Conservation (phyloP, 768 basidiomycete genomes). For the Cystobasidium onofrii region DNA sequence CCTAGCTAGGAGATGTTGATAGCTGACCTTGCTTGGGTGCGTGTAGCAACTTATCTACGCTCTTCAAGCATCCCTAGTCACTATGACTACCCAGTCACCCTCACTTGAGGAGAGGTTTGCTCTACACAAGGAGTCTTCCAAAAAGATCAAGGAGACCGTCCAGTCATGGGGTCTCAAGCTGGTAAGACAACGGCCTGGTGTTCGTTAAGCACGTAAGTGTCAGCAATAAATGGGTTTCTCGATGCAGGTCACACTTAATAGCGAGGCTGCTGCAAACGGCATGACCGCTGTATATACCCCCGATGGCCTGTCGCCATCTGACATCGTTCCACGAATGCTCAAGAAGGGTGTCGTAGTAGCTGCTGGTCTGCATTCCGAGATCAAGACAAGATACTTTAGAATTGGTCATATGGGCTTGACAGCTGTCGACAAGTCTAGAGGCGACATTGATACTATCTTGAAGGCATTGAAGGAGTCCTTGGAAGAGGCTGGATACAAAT, state of each 20-base stretch:
- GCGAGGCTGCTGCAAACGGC: constrained; percentile 70
- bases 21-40: constrained; percentile 50
- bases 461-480: constrained; percentile 30
- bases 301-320: constrained; percentile 63
- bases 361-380: constrained; percentile 64
- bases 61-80: constrained; percentile 67
- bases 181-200: constrained; percentile 34
- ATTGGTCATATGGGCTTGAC: constrained; percentile 33
- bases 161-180: constrained; percentile 62
- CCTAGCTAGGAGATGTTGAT: neutral
- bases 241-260: constrained; percentile 54
- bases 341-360: constrained; percentile 71
- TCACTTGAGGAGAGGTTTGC: constrained; percentile 71
- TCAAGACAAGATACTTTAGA: constrained; percentile 31
- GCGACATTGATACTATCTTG: constrained; percentile 34
- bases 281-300: constrained; percentile 94
- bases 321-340: constrained; percentile 66
- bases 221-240: neutral
- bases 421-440: constrained; percentile 24
- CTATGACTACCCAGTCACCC: constrained; percentile 56
- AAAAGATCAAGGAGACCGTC: constrained; percentile 62
- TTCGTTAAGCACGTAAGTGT: neutral
- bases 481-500: constrained; percentile 33
- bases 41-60: constrained; percentile 89
- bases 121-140: constrained; percentile 62